Conservation (phyloP, 2,329 filamentous ascomycete species). For the Epichloe coenophiala region DNA sequence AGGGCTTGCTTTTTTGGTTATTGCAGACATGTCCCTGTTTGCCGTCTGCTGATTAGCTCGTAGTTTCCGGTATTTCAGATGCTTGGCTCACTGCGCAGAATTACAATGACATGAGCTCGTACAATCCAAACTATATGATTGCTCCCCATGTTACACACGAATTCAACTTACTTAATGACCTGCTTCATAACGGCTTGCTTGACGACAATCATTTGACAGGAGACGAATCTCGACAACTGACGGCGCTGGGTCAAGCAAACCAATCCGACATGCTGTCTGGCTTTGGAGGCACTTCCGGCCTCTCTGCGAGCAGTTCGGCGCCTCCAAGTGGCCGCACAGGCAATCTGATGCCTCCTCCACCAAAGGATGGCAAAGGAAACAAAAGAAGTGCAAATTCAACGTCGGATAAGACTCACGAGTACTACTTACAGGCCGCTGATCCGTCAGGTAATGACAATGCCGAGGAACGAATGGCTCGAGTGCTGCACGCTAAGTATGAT, state of each 20-base stretch:
- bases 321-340: conserved; percentile 11
- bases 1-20: background rate
- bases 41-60: conserved; percentile 5
- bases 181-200: conserved; percentile 79
- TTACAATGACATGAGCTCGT: conserved; percentile 88
- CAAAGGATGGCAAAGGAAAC: conserved; percentile 37
- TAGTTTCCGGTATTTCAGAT: conserved; percentile 68
- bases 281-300: conserved; percentile 29
- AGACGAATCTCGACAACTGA: conserved; percentile 44
- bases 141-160: conserved; percentile 85
- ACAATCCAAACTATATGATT: conserved; percentile 92
- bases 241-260: conserved; percentile 26
- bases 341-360: conserved; percentile 35
- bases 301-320: conserved; percentile 11
- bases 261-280: conserved; percentile 35
- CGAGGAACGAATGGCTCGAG: conserved; percentile 88
- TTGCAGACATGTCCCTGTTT: background rate
- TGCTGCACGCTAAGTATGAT: conserved; percentile 91
- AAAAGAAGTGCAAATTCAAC: conserved; percentile 51
- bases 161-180: conserved; percentile 93
- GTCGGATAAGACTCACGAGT: conserved; percentile 69
- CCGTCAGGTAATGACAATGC: conserved; percentile 74
- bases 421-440: conserved; percentile 94
- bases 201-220: conserved; percentile 66
- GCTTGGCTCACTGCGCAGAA: conserved; percentile 71